Evolutionary conservation across 257 asterid species (phyloP).

Genomic region (Cordia subcordata): DNA sequence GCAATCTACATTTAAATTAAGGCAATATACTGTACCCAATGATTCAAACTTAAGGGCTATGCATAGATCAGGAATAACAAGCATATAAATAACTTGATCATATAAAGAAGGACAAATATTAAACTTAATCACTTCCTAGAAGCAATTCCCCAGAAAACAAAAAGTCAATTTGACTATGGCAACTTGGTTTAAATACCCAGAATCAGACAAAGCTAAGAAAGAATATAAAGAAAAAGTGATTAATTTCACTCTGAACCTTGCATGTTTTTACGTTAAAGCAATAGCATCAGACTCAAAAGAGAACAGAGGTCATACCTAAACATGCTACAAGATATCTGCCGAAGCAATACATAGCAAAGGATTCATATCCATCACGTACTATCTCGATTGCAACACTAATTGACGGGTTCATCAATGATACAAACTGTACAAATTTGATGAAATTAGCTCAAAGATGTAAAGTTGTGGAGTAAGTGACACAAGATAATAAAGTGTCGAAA

Average conservation of each 20-base stretch:
- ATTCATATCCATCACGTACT: constrained; percentile 95
- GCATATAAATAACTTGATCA: too few relatives aligned
- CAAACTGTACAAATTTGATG: constrained; percentile 50
- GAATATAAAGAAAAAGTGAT: not conserved
- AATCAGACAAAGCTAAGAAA: not conserved
- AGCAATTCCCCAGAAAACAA: too few relatives aligned
- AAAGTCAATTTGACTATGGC: not conserved
- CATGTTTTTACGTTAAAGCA: not conserved
- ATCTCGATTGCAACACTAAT: constrained; percentile 83
- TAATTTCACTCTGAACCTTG: not conserved
- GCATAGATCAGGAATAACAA: too few relatives aligned
- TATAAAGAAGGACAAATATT: too few relatives aligned
- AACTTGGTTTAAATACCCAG: not conserved
- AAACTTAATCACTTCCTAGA: too few relatives aligned
- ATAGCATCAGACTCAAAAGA: not conserved
- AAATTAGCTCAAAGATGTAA: not conserved
- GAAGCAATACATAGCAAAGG: constrained; percentile 99
- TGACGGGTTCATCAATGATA: constrained; percentile 75
- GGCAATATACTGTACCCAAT: too few relatives aligned
- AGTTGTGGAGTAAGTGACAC: constrained; percentile 7
- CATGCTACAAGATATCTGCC: constrained; percentile 97
- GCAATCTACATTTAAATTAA: too few relatives aligned
- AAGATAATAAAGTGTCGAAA: too few relatives aligned
- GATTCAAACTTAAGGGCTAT: too few relatives aligned
- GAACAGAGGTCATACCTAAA: constrained; percentile 55